Percentiles rank a stretch among this genome's conserved stretches.
Conservation (phyloP, 2,329 filamentous ascomycete species). For the Aspergillaceae sp. region DNA sequence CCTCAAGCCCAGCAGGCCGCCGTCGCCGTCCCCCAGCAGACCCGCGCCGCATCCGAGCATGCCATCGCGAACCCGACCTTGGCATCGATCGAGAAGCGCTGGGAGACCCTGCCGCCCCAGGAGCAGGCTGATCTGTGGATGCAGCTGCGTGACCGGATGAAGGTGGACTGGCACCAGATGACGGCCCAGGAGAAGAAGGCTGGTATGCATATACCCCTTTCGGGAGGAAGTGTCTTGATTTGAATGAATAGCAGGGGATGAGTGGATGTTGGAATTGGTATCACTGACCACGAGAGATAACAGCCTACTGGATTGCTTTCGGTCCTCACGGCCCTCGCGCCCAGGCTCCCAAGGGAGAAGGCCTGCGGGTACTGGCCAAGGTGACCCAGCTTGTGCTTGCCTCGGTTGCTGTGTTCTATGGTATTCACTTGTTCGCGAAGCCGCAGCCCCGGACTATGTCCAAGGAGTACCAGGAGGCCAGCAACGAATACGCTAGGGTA, state of each 20-base stretch:
- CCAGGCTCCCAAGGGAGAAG: conserved; percentile 72
- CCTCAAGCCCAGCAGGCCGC: conserved; percentile 24
- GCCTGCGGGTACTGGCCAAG: conserved; percentile 67
- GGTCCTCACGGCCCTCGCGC: conserved; percentile 91
- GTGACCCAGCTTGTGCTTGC: conserved; percentile 58
- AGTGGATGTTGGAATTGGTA: neutral
- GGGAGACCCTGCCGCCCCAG: conserved; percentile 95
- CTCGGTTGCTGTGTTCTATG: conserved; percentile 62
- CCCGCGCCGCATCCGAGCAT: conserved; percentile 60
- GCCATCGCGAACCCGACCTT: conserved; percentile 97
- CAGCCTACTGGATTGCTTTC: conserved; percentile 99
- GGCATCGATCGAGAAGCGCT: conserved; percentile 98
- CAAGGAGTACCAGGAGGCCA: conserved; percentile 92
- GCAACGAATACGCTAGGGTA: conserved; percentile 91
- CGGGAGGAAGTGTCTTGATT: no score
- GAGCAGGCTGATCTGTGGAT: conserved; percentile 99
- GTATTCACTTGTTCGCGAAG: conserved; percentile 63
- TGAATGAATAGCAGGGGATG: no score
- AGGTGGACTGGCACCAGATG: conserved; percentile 91
- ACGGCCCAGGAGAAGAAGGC: conserved; percentile 98
- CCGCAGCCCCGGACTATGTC: conserved; percentile 77
- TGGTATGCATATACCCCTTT: conserved; percentile 55
- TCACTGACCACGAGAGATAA: conserved; percentile 5
- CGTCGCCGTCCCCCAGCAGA: conserved; percentile 39
- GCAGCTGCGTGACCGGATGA: conserved; percentile 96